A percentile compares a stretch with the other conserved stretches of the same genome.
Evolutionary conservation across 2,329 filamentous ascomycete species (phyloP).

Genomic region (Coleophoma eucalyptorum): DNA sequence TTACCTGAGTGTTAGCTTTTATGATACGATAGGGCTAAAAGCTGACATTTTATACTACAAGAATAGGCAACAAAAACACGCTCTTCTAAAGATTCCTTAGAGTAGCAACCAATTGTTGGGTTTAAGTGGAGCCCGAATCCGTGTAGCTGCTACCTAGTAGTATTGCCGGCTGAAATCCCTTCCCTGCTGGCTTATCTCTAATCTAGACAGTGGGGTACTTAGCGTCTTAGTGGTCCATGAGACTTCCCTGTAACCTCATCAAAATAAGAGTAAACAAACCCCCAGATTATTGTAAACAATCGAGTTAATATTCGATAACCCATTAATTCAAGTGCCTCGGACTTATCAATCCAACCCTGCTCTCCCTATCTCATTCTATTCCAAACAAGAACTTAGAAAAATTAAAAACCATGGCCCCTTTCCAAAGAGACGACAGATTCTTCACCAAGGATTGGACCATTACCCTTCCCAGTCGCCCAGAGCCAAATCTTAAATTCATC

Average conservation of each 20-base stretch:
- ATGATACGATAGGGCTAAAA: too few species aligned
- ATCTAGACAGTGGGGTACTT: too few species aligned
- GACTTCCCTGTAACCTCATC: too few species aligned
- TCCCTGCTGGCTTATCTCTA: not conserved
- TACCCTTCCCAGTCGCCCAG: conserved; percentile 2
- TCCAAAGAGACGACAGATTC: conserved; percentile 7
- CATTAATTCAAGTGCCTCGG: not conserved
- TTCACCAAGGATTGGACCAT: conserved; percentile 12
- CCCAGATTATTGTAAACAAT: too few species aligned
- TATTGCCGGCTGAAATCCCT: not conserved
- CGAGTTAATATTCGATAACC: not conserved
- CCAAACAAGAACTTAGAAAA: conserved; percentile 1
- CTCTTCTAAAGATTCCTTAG: not conserved
- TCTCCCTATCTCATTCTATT: not conserved
- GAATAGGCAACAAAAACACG: too few species aligned
- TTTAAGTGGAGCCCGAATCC: not conserved
- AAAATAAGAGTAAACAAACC: too few species aligned
- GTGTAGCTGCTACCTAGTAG: not conserved
- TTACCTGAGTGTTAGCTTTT: too few species aligned
- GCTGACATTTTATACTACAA: too few species aligned
- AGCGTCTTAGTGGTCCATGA: too few species aligned
- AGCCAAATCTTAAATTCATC: conserved; percentile 9
- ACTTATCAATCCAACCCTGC: not conserved
- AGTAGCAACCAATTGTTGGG: not conserved
- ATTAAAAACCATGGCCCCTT: conserved; percentile 6